phyloP scores from a whole-genome alignment of 2,329 filamentous ascomycete genomes.

The Escovopsis weberi region DNA sequence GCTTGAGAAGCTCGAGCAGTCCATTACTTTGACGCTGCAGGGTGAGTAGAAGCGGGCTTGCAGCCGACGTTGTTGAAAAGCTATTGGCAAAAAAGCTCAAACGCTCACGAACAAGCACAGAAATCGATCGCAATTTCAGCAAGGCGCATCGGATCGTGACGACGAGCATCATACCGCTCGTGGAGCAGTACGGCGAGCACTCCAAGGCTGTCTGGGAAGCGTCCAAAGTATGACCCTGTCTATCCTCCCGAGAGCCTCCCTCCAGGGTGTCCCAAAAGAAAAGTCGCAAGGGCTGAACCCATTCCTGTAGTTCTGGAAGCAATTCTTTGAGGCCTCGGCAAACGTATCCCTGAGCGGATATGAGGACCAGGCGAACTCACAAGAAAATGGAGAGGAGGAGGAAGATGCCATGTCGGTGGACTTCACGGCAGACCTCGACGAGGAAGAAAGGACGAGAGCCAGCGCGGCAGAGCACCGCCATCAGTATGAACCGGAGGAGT shows the following conservation, averaged over 20 bases:
- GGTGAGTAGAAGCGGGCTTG: slow-evolving; percentile 29
- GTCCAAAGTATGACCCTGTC: slow-evolving; percentile 51
- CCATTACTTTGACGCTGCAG: slow-evolving; percentile 90
- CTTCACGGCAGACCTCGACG: slow-evolving; percentile 27
- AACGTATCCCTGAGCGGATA: slow-evolving; percentile 95
- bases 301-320: slow-evolving; percentile 77
- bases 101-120: slow-evolving; percentile 27
- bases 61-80: not conserved
- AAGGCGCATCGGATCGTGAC: slow-evolving; percentile 94
- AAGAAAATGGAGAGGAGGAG: slow-evolving; percentile 40
- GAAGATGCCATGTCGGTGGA: slow-evolving; percentile 41
- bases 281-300: not conserved
- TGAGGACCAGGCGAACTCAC: slow-evolving; percentile 62
- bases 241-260: no score
- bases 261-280: not conserved
- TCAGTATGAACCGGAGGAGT: slow-evolving; percentile 39
- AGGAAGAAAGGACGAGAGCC: slow-evolving; percentile 24
- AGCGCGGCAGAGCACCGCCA: slow-evolving; percentile 17
- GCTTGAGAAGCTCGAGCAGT: slow-evolving; percentile 89
- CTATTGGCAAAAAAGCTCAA: not conserved
- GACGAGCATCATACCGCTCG: slow-evolving; percentile 77
- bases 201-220: slow-evolving; percentile 93
- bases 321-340: slow-evolving; percentile 97
- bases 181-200: slow-evolving; percentile 90
- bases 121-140: slow-evolving; percentile 98